Evolutionary conservation across 169 alveolate genomes (phyloP).

Genomic region (Eimeria falciformis): DNA sequence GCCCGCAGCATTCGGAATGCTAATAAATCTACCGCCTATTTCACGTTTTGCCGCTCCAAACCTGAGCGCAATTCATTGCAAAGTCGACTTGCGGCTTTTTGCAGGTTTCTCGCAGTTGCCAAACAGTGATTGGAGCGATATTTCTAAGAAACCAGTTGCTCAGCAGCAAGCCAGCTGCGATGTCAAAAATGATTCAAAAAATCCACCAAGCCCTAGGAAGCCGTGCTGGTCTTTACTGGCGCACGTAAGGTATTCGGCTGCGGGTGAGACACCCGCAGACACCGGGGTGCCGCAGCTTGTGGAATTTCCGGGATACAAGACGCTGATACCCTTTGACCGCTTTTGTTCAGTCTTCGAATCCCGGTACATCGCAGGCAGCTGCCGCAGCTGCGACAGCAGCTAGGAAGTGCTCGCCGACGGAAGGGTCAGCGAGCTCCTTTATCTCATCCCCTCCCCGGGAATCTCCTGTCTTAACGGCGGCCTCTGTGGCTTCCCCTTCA

Average conservation of each 20-base stretch:
- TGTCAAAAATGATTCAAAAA: constrained; percentile 17
- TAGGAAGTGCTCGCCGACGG: constrained; percentile 23
- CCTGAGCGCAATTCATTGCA: too few species aligned
- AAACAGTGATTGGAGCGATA: constrained; percentile 4
- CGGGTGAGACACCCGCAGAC: too few species aligned
- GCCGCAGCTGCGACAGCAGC: constrained; percentile 35
- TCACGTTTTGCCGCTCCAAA: too few species aligned
- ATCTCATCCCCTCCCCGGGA: constrained; percentile 14
- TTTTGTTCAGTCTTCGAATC: constrained; percentile 8
- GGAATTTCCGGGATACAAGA: background rate
- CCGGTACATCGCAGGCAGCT: constrained; percentile 18
- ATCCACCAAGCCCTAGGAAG: too few species aligned
- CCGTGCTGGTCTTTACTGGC: too few species aligned
- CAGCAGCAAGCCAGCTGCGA: background rate
- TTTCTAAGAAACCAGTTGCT: background rate
- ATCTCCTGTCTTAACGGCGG: background rate
- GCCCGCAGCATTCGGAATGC: too few species aligned
- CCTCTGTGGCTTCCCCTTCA: background rate
- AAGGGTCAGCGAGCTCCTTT: background rate
- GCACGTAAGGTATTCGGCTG: too few species aligned
- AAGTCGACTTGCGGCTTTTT: background rate
- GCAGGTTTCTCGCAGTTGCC: constrained; percentile 12
- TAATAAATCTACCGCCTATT: too few species aligned
- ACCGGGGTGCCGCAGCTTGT: too few species aligned
- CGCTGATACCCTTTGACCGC: too few species aligned